Evolutionary conservation across 352 stramenopile species (phyloP), one percentile per base, ranked within the genome.

Genomic region (Saprolegnia diclina): DNA sequence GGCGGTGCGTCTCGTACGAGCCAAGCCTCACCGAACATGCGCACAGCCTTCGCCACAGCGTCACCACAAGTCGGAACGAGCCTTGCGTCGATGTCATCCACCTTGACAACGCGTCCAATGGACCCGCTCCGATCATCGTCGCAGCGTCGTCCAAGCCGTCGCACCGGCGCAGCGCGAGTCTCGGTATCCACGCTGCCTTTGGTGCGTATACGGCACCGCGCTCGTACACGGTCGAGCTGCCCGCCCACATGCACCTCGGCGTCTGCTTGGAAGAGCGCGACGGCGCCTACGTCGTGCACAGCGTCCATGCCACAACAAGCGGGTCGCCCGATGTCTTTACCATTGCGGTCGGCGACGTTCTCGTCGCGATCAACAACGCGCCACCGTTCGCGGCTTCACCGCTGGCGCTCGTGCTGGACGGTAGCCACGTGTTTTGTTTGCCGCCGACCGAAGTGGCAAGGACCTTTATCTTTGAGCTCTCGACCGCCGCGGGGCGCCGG

Each of bases 261-360:
- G 57, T 66, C 11, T 66, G 57, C 40, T 55, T 66, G 40, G 57
- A 53, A 18, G 42, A 48, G 42, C 40, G 21, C 24, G 57, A 66
- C 21, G 57, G 42, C 19, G 13, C 19, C 16, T 66, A 55, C 40
- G 44, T 55, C 38, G 57, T 55, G 40, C 57, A 66, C 37, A 66
- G 29, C 13, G 14, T 66, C 22, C 57, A 66, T 22, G 19, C 57
- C 1, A 66, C 40, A 4, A 6, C 53, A 11, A 66, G 57, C n/a
- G 35, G 50, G 16, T 55, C 37, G 21, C 16, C 29, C 21, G 57
- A 66, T 40, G 50, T 66, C 14, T 16, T 16, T 19, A 21, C 21
- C 3, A 40, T 66, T 22, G 11, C 22, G 5, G 22, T n/a, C 13
- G 57, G 57, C 21, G 57, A 66, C 42, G 40, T 55, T 19, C 57